Evolutionary conservation across 2,329 filamentous ascomycete species (phyloP).

Genomic region (Tolypocladium tundrense): DNA sequence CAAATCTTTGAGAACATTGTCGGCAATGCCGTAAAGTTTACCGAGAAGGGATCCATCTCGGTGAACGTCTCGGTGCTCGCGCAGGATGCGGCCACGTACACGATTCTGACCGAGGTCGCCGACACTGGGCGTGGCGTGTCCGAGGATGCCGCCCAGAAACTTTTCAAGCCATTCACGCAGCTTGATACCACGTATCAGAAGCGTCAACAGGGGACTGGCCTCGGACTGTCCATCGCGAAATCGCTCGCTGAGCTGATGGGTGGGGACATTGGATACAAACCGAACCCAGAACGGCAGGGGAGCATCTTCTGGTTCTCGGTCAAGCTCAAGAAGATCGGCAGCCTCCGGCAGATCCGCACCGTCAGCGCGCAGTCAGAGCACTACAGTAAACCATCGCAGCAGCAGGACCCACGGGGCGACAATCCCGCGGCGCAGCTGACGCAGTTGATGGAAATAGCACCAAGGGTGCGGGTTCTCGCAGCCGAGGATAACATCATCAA

Average conservation of each 20-base stretch:
- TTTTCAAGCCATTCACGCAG: constrained; percentile 48
- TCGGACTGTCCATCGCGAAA: constrained; percentile 48
- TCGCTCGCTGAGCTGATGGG: constrained; percentile 46
- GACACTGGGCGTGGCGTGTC: constrained; percentile 46
- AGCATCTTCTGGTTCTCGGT: constrained; percentile 43
- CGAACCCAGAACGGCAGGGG: constrained; percentile 34
- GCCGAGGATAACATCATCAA: constrained; percentile 34
- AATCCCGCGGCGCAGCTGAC: constrained; percentile 5
- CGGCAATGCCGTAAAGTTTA: constrained; percentile 53
- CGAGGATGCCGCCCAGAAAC: constrained; percentile 27
- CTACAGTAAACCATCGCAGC: not conserved
- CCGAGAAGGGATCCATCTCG: constrained; percentile 41
- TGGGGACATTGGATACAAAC: constrained; percentile 29
- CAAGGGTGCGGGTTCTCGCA: constrained; percentile 26
- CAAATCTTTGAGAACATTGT: constrained; percentile 54
- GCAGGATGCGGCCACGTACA: constrained; percentile 31
- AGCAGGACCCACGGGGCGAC: constrained; percentile 14
- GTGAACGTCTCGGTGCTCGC: constrained; percentile 28
- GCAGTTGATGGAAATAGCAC: constrained; percentile 24
- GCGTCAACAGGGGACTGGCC: constrained; percentile 43
- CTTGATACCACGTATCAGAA: constrained; percentile 43
- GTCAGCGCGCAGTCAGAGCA: constrained; percentile 9
- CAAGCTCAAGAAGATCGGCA: constrained; percentile 24
- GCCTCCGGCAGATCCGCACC: constrained; percentile 17
- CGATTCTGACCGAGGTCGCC: constrained; percentile 39